phyloP scores from a whole-genome alignment of 495 filamentous ascomycete species.

The Filosporella fistucella region DNA sequence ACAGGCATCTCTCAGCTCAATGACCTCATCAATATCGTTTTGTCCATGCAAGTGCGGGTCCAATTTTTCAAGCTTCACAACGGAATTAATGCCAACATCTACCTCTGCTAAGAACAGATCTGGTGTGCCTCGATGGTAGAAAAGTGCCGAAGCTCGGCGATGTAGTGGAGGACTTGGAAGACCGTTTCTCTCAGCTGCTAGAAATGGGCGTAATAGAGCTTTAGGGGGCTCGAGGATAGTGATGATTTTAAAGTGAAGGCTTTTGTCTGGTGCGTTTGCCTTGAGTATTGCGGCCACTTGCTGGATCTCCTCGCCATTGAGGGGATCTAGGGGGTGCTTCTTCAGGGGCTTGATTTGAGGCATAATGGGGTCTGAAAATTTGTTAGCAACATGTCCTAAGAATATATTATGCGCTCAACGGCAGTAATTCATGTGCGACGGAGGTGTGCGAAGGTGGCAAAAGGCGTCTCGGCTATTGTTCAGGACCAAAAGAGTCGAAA shows the following conservation, averaged over 20 bases:
- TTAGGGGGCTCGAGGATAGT: conserved; percentile 18
- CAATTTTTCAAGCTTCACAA: conserved; percentile 13
- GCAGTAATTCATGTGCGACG: no score
- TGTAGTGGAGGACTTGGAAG: background rate
- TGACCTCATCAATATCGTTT: conserved; percentile 17
- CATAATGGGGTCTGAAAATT: no score
- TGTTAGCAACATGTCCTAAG: no score
- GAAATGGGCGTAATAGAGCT: conserved; percentile 7
- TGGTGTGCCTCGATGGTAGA: conserved; percentile 16
- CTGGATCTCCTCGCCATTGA: conserved; percentile 13
- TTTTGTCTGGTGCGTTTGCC: background rate
- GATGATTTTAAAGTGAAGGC: conserved; percentile 19
- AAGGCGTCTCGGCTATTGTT: no score
- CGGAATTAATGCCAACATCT: conserved; percentile 1
- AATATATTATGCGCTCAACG: no score
- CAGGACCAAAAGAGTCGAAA: no score
- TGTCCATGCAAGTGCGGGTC: conserved; percentile 15
- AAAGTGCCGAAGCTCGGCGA: conserved; percentile 14
- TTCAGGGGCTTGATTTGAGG: background rate
- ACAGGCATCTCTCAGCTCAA: conserved; percentile 15
- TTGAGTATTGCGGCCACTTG: conserved; percentile 13
- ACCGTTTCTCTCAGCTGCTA: conserved; percentile 12
- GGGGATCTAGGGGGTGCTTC: conserved; percentile 17
- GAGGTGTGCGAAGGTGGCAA: no score
- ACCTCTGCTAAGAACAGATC: conserved; percentile 15